Percentiles rank a stretch among this genome's conserved stretches.
These are phyloP conservation scores for Colletotrichum falcatum DNA, from an alignment of 2,329 filamentous ascomycete species.

Conservation along the genomic window DNA sequence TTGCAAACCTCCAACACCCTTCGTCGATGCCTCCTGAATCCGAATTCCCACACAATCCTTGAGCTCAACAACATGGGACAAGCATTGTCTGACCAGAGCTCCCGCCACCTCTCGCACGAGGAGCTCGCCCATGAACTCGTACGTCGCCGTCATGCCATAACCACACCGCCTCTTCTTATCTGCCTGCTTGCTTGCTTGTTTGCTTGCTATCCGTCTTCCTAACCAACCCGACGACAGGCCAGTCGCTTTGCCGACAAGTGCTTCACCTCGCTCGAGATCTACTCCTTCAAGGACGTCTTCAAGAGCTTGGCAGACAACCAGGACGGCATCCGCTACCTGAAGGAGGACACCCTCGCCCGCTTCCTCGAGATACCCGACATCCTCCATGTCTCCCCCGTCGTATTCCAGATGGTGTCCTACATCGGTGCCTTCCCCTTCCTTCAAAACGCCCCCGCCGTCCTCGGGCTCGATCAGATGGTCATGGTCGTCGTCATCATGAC, in stretches of 20 bases:
- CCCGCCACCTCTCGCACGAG: conserved; percentile 61
- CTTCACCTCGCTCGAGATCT: conserved; percentile 78
- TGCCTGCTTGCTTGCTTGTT: no score
- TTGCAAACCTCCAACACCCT: neutral
- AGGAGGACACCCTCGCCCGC: conserved; percentile 76
- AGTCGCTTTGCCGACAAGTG: conserved; percentile 75
- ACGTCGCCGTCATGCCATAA: conserved; percentile 43
- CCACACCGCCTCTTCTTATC: neutral
- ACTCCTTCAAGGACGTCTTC: conserved; percentile 81
- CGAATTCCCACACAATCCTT: neutral
- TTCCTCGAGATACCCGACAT: conserved; percentile 81
- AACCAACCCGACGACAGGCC: conserved; percentile 57
- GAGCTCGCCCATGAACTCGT: conserved; percentile 65
- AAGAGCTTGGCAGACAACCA: conserved; percentile 74
- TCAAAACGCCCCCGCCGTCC: conserved; percentile 75
- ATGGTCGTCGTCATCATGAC: conserved; percentile 81
- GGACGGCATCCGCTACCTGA: conserved; percentile 72
- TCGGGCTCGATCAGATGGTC: conserved; percentile 77
- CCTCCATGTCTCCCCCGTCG: conserved; percentile 72
- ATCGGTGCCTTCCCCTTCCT: conserved; percentile 81
- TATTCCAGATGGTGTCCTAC: conserved; percentile 79
- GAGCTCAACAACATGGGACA: conserved; percentile 69
- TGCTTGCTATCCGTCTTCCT: conserved; percentile 8
- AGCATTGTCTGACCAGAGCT: conserved; percentile 60
- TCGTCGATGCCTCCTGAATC: conserved; percentile 10